These are phyloP conservation scores for Fomes fomentarius DNA, from an alignment of 1,284 basidiomycete species.

Conservation along the genomic window DNA sequence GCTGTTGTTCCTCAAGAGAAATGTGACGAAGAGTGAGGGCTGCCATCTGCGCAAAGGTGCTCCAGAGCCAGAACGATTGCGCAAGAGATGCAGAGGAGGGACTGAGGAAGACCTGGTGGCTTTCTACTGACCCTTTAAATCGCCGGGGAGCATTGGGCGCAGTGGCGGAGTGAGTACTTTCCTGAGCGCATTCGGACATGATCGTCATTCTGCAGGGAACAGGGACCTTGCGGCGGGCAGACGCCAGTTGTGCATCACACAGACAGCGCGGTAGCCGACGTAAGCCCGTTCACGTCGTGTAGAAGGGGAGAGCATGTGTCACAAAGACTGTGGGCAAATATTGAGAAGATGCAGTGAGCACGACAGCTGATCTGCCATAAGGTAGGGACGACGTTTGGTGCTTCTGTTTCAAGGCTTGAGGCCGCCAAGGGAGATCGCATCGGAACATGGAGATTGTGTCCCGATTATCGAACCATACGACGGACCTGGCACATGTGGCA, in stretches of 20 bases:
- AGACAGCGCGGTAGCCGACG: slow-evolving; percentile 17
- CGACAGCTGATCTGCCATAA: slow-evolving; percentile 19
- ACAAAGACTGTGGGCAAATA: slow-evolving; percentile 5
- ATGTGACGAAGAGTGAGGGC: slow-evolving; percentile 28
- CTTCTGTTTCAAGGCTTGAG: slow-evolving; percentile 2
- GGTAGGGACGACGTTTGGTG: slow-evolving; percentile 11
- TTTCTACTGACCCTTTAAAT: slow-evolving; percentile 9
- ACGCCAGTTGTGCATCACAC: slow-evolving; percentile 6
- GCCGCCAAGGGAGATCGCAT: slow-evolving; percentile 16
- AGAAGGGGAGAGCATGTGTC: slow-evolving; percentile 22
- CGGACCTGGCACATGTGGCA: slow-evolving; percentile 10
- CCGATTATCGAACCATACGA: slow-evolving; percentile 10
- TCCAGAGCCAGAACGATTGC: slow-evolving; percentile 5
- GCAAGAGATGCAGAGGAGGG: slow-evolving; percentile 5
- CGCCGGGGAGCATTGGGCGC: slow-evolving; percentile 7
- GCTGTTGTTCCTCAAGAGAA: slow-evolving; percentile 42
- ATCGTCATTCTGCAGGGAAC: slow-evolving; percentile 4
- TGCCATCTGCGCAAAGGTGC: slow-evolving; percentile 15
- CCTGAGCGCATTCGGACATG: neutral
- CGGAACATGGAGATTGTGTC: slow-evolving; percentile 8
- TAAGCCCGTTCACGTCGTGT: slow-evolving; percentile 17
- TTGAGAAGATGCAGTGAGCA: slow-evolving; percentile 10
- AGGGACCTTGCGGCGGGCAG: neutral
- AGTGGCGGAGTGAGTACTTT: slow-evolving; percentile 13
- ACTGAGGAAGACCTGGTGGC: neutral